These are phyloP conservation scores for Cercospora sojina DNA, from an alignment of 2,329 filamentous ascomycete genomes.

Conservation along the genomic window DNA sequence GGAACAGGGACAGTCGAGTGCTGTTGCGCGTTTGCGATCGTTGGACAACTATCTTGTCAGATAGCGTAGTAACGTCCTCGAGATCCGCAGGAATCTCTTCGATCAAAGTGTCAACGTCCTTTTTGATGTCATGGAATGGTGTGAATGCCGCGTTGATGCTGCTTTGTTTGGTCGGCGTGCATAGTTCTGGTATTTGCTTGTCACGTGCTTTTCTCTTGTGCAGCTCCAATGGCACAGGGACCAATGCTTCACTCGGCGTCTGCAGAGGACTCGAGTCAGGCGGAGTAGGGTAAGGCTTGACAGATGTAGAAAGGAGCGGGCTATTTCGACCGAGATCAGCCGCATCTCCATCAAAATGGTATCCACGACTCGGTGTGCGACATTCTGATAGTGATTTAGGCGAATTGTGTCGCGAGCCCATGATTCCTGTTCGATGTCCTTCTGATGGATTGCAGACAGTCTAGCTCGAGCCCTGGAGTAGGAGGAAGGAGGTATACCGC, in stretches of 20 bases:
- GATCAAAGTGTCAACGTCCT: constrained; percentile 5
- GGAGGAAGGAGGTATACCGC: not conserved
- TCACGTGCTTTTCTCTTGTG: not conserved
- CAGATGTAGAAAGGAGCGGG: not conserved
- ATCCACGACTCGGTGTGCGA: not conserved
- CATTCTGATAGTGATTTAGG: not conserved
- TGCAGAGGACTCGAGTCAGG: constrained; percentile 1
- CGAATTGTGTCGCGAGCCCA: not conserved
- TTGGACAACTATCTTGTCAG: not conserved
- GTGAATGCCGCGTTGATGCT: not conserved
- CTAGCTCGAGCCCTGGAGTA: no score
- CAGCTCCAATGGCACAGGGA: not conserved
- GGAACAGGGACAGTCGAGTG: constrained; percentile 1
- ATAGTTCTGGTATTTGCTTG: not conserved
- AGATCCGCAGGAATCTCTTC: not conserved
- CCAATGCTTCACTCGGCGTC: not conserved
- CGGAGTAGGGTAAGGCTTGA: not conserved
- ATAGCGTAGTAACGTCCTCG: not conserved
- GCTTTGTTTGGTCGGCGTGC: not conserved
- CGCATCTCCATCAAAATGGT: not conserved
- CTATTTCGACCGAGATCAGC: not conserved
- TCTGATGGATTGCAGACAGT: not conserved
- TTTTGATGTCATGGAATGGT: constrained; percentile 11
- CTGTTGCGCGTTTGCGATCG: not conserved
- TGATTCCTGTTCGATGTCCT: not conserved